Percentiles rank a stretch among this genome's conserved stretches.
Conservation (phyloP, 2,329 filamentous ascomycete species). For the Helminthosporium solani region DNA sequence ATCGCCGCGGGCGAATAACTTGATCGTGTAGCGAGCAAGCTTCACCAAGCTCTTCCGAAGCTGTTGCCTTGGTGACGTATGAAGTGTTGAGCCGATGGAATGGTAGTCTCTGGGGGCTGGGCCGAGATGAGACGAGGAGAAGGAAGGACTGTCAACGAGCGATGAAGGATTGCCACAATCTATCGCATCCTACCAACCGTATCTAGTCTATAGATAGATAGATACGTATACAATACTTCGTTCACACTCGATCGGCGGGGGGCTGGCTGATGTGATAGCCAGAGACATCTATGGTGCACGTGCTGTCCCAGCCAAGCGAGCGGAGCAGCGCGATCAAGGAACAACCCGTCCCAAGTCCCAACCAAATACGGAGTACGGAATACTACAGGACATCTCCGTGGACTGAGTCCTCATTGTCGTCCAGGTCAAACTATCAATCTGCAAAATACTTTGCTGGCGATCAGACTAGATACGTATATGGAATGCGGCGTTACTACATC, state of each 20-base stretch:
- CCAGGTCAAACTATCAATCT: too few species aligned
- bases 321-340: background rate
- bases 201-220: too few species aligned
- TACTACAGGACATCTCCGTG: too few species aligned
- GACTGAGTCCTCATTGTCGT: too few species aligned
- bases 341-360: background rate
- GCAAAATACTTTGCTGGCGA: too few species aligned
- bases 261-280: background rate
- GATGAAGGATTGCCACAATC: background rate
- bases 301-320: background rate
- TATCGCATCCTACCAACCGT: background rate
- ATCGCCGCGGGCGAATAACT: slow-evolving; percentile 30
- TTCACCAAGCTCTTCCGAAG: slow-evolving; percentile 17
- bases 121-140: slow-evolving; percentile 1
- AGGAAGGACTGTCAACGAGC: background rate
- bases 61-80: slow-evolving; percentile 9
- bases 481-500: too few species aligned
- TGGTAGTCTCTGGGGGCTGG: background rate
- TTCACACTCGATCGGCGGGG: background rate
- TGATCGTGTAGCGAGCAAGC: slow-evolving; percentile 9
- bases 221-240: too few species aligned
- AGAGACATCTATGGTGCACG: background rate
- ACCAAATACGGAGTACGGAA: background rate
- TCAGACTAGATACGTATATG: too few species aligned
- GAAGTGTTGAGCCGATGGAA: background rate